Evolutionary conservation across 805 yeast species (phyloP), one percentile per base, ranked within the genome.

Genomic region (Wickerhamomyces canadensis): DNA sequence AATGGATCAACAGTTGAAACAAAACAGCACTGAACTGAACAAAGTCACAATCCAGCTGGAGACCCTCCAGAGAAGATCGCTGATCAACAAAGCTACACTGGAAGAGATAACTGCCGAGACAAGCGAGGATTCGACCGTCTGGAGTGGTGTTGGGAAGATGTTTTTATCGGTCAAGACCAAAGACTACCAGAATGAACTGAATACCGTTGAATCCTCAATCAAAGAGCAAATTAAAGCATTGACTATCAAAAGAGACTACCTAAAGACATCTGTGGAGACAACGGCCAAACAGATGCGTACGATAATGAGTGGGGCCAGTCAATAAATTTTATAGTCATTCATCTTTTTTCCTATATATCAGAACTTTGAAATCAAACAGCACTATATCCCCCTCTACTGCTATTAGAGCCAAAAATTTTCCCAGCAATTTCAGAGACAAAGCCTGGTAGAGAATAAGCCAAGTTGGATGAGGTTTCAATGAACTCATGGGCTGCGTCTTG

Each of bases 141-240:
- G 95, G 93, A 76, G 84, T 54, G 85, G 94, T 5, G 74, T 85
- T 25, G 97, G 97, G 21, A 83, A 82, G 59, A 74, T 86, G 22
- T 84, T 82, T 55, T 61, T 82, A 9, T 32, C 54, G 17, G 68
- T 68, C 5, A 65, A 67, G 19, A 64, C 65, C 3, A 49, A 57
- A 4, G 60, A 64, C 4, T 84, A 84, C 58, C 57, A 71, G 32
- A 51, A 56, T 11, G 68, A 67, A 35, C 59, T 86, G 24, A 54
- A 64, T 17, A 54, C 60, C 17, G 86, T 84, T 46, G 74, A 74
- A 44, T 58, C 60, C 29, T 73, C 66, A 13, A 68, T 77, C 41
- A 56, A 68, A 37, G 94, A 83, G 14, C 76, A 78, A 45, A 60
- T 76, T 43, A 70, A 69, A 42, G 76, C 77, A 27, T 65, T 88